Base-by-base conservation (phyloP, 305 asterid species). In the Rubia peregrina region DNA sequence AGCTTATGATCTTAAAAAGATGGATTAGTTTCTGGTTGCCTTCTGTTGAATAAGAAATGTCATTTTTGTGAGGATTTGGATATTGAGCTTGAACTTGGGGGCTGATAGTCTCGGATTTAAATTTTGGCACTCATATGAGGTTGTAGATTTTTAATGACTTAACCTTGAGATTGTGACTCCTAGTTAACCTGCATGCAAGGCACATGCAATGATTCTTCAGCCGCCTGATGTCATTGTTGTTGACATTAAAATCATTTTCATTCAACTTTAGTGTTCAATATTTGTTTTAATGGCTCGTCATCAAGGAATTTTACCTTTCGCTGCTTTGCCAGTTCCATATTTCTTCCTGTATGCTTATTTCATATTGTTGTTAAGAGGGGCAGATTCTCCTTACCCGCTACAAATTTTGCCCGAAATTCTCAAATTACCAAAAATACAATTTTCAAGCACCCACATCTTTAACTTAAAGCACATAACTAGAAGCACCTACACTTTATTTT, bases 321-420 rank as follows among this genome's bases (percentile, higher is more conserved):
- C 17, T 68, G 65, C 67, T 71, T 72, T 78, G 73, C 80, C 87
- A 91, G 99, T 98, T 76, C 81, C 77, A 71, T 88, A 73, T 26
- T 2, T 26, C 2, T 26, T 26, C 91, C 30, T 26, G 2, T 26
- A 2, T 1, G 2, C 2, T 26, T 26, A 81, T 94, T 94, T 86
- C 99, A 94, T 80, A 90, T 85, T 42, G 96, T 91, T 70, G 94
- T 89, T 73, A 93, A 98, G 63, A 85, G 98, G 83, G 97, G 98
- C 73, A 87, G 99, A 82, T 94, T 91, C 92, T 91, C 98, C 70
- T 86, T 91, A 77, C 99, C 99, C 66, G 98, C 99, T 78, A n/a
- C n/a, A n/a, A n/a, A n/a, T n/a, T n/a, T n/a, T n/a, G n/a, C n/a
- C n/a, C n/a, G n/a, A n/a, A n/a, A n/a, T n/a, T n/a, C n/a, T n/a